Evolutionary conservation across 2,329 filamentous ascomycete genomes (phyloP).

Genomic region (Dactylellina sp.): DNA sequence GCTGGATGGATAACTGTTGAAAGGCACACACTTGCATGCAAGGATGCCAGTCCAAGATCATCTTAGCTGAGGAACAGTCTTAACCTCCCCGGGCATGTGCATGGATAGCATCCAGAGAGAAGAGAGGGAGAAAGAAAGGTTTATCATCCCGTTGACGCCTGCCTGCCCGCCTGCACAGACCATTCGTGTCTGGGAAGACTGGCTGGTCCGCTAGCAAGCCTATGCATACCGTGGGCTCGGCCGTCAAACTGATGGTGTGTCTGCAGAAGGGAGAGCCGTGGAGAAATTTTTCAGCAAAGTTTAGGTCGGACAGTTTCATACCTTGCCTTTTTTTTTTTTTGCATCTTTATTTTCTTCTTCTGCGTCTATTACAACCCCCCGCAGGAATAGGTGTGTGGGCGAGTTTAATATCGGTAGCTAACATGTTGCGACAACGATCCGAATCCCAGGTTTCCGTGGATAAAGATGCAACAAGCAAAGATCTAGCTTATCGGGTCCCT

Average conservation of each 20-base stretch:
- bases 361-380: constrained; percentile 47
- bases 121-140: constrained; percentile 40
- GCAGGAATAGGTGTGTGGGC: constrained; percentile 44
- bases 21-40: constrained; percentile 44
- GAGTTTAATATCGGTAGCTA: constrained; percentile 41
- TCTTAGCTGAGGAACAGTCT: constrained; percentile 30
- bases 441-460: constrained; percentile 47
- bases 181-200: constrained; percentile 51
- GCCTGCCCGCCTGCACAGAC: constrained; percentile 55
- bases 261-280: constrained; percentile 39
- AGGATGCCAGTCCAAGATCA: constrained; percentile 41
- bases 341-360: constrained; percentile 12
- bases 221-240: constrained; percentile 43
- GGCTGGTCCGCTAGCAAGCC: constrained; percentile 26
- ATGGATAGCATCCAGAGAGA: constrained; percentile 27
- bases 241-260: constrained; percentile 27
- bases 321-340: constrained; percentile 39
- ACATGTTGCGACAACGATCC: constrained; percentile 51
- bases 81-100: constrained; percentile 41
- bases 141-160: constrained; percentile 57
- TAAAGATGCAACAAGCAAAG: constrained; percentile 30
- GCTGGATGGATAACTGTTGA: not conserved
- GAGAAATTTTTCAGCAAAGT: constrained; percentile 48
- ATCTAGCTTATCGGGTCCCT: constrained; percentile 37
- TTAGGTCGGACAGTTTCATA: constrained; percentile 56